A percentile compares a stretch with the other conserved stretches of the same genome.
These are phyloP conservation scores for Physcomitrellopsis africana DNA, from an alignment of 225 moss, liverwort and hornwort species.

Conservation along the genomic window DNA sequence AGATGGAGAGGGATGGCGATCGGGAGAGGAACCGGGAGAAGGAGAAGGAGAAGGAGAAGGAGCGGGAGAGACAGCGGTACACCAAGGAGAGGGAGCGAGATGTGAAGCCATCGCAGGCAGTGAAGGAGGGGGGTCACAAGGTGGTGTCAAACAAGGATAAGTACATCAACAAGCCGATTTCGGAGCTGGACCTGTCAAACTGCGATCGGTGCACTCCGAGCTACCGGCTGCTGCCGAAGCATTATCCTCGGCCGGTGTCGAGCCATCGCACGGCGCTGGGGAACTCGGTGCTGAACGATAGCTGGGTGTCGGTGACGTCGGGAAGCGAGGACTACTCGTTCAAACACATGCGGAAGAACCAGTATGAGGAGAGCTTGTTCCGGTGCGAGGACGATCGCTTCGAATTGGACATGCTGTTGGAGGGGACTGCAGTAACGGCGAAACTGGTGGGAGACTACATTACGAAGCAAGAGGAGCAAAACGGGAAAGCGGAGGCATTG, in stretches of 20 bases:
- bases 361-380: constrained; percentile 90
- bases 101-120: constrained; percentile 35
- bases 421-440: constrained; percentile 65
- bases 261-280: constrained; percentile 74
- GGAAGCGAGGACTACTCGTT: constrained; percentile 93
- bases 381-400: constrained; percentile 87
- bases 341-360: constrained; percentile 89
- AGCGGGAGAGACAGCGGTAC: constrained; percentile 43
- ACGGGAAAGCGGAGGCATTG: constrained; percentile 47
- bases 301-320: constrained; percentile 88
- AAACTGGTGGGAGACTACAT: constrained; percentile 60
- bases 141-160: constrained; percentile 70
- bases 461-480: constrained; percentile 51
- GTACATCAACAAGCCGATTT: constrained; percentile 80
- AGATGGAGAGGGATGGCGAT: constrained; percentile 40
- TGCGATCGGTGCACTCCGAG: constrained; percentile 85
- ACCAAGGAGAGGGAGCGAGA: constrained; percentile 57
- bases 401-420: constrained; percentile 84
- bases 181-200: constrained; percentile 89
- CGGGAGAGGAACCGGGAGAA: constrained; percentile 45
- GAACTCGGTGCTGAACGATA: constrained; percentile 74
- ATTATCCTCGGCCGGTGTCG: constrained; percentile 71
- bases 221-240: constrained; percentile 82
- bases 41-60: constrained; percentile 72
- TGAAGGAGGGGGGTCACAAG: constrained; percentile 60